Conservation (phyloP, 768 basidiomycete genomes). For the Plicaturopsis crispa region DNA sequence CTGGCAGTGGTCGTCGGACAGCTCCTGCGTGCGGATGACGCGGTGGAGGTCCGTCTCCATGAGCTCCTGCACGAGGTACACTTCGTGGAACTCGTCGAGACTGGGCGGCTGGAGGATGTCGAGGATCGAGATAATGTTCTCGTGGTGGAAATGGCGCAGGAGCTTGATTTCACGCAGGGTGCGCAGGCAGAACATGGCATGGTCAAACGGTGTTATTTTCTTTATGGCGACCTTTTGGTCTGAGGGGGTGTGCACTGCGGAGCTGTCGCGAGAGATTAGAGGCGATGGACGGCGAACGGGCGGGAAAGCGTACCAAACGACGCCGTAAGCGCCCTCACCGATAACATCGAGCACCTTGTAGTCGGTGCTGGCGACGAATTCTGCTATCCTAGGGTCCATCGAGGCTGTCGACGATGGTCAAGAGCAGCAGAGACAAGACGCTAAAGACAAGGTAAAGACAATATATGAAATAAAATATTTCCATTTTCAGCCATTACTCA, state of each 20-base stretch:
- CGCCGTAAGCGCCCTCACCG: conserved; percentile 89
- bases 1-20: conserved; percentile 93
- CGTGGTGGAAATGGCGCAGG: conserved; percentile 73
- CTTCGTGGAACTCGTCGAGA: conserved; percentile 81
- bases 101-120: conserved; percentile 80
- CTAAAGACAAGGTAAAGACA: too few relatives aligned
- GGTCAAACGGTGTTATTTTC: conserved; percentile 93
- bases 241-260: conserved; percentile 81
- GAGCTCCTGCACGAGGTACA: conserved; percentile 67
- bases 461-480: too few relatives aligned
- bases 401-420: not conserved
- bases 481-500: too few relatives aligned
- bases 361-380: conserved; percentile 46
- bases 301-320: too few relatives aligned
- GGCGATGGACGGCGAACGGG: too few relatives aligned
- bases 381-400: not conserved
- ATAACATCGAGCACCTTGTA: conserved; percentile 85
- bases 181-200: conserved; percentile 88
- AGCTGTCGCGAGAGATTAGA: too few relatives aligned
- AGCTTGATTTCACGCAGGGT: conserved; percentile 87
- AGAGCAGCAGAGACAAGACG: too few relatives aligned
- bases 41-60: conserved; percentile 95
- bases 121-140: conserved; percentile 91
- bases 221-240: conserved; percentile 95
- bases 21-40: conserved; percentile 89